Base-by-base conservation (phyloP, 805 yeast species). In the Naumovozyma castellii region DNA sequence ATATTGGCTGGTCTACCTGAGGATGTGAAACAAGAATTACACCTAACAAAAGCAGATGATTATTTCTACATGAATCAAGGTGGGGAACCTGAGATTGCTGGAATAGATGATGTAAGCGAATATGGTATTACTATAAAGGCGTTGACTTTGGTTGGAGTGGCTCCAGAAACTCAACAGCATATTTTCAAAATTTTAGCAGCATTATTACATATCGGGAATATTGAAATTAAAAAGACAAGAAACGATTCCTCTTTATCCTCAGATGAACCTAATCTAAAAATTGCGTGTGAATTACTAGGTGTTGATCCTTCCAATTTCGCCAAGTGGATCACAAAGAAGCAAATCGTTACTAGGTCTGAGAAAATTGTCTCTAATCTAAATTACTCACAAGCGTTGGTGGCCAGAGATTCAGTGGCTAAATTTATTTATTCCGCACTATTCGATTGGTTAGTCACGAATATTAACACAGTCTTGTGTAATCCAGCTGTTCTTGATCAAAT, bases 391-490 rank as follows among this genome's bases (percentile, higher is more conserved):
- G 94, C 97, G 6, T 52, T 76, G 18, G 96, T 88, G 22, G 90
- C 96, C 12, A 78, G 95, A 56, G 97, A 90, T 64, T 92, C 98
- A n/a, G 94, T 90, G 39, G 86, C 97, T 37, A 90, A 90, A 61
- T 90, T 81, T 61, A 81, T 92, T 37, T 90, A 92, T 65, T 78
- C 97, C 2, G 84, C 95, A 2, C 65, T 92, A 45, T 90, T 90
- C 51, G 97, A 90, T 57, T 90, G 98, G 98, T 74, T 90, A 43
- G 97, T 88, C 18, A 78, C 74, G 37, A 79, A 78, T 49, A 84
- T 87, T 47, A 90, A 90, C 61, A 61, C 72, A 17, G 94, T 86
- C 55, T 72, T 90, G 54, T 84, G 92, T 56, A 79, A 90, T 2
- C 78, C 80, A 16, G 81, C 76, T 34, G 75, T 85, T 28, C 72